phyloP scores from a whole-genome alignment of 345 rosid species.

The Citrus trifoliata region DNA sequence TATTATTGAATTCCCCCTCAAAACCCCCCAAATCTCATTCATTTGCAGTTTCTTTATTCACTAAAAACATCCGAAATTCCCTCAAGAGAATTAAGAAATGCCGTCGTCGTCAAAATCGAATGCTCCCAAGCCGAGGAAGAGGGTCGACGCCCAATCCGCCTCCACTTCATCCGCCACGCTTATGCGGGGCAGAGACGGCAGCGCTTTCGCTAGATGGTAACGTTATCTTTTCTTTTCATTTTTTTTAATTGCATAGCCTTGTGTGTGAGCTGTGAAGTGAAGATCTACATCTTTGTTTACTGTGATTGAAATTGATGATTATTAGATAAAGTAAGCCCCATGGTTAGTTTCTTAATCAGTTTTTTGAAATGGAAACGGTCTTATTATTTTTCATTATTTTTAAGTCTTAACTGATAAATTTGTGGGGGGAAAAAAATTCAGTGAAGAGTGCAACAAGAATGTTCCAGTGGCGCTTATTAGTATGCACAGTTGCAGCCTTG shows the following conservation, averaged over 20 bases:
- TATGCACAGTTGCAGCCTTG: slow-evolving; percentile 86
- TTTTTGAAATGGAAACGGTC: neutral
- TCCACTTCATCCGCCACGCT: slow-evolving; percentile 21
- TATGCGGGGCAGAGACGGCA: slow-evolving; percentile 78
- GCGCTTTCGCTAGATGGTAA: slow-evolving; percentile 83
- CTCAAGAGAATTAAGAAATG: slow-evolving; percentile 6
- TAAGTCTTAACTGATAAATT: neutral
- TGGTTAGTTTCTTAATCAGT: neutral
- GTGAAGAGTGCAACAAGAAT: slow-evolving; percentile 71
- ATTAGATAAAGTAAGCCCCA: no score
- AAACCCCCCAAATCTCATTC: neutral
- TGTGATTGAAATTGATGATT: neutral
- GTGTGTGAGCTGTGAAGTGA: neutral
- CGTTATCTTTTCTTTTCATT: neutral
- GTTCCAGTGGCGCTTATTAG: slow-evolving; percentile 78
- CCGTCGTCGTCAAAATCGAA: slow-evolving; percentile 39
- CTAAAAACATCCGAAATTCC: neutral
- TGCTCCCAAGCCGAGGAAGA: slow-evolving; percentile 63
- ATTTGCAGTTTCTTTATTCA: neutral
- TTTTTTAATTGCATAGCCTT: neutral
- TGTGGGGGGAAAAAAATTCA: slow-evolving; percentile 22
- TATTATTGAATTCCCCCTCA: neutral
- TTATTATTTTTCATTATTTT: no score
- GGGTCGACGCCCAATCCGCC: slow-evolving; percentile 59
- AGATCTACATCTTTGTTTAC: no score